These are phyloP conservation scores for Fraxinus cuspidata DNA, from an alignment of 257 asterid genomes.

Conservation along the genomic window DNA sequence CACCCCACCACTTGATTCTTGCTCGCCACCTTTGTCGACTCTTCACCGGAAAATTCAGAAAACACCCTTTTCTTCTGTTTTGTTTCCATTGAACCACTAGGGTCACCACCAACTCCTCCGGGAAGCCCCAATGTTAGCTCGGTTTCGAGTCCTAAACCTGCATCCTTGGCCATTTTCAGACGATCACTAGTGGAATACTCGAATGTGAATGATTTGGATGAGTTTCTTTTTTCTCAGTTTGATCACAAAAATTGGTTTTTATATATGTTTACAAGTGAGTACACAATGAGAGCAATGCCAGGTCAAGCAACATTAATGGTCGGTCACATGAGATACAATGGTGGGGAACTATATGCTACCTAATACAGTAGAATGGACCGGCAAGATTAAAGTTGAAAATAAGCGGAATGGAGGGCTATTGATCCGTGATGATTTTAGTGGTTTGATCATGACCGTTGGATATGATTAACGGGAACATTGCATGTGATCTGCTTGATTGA, in stretches of 20 bases:
- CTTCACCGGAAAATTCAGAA: conserved; percentile 35
- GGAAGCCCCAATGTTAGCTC: conserved; percentile 85
- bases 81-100: conserved; percentile 26
- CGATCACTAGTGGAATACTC: neutral
- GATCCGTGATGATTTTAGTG: conserved; percentile 5
- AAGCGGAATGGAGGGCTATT: conserved; percentile 42
- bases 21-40: conserved; percentile 15
- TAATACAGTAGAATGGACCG: conserved; percentile 38
- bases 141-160: conserved; percentile 56
- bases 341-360: conserved; percentile 66
- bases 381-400: conserved; percentile 44
- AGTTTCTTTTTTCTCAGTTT: neutral
- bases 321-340: conserved; percentile 67
- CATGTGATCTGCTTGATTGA: conserved; percentile 59
- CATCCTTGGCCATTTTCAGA: conserved; percentile 42
- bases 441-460: conserved; percentile 41
- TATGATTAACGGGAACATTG: conserved; percentile 39
- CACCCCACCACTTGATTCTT: conserved; percentile 72
- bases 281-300: conserved; percentile 33
- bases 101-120: conserved; percentile 35
- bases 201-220: neutral
- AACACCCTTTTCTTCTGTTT: conserved; percentile 63
- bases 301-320: conserved; percentile 50
- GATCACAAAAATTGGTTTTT: conserved; percentile 11
- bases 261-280: conserved; percentile 29